Percentiles rank a stretch among this genome's conserved stretches.
These are phyloP conservation scores for Cubamyces sp. DNA, from an alignment of 768 basidiomycete genomes.

Conservation along the genomic window DNA sequence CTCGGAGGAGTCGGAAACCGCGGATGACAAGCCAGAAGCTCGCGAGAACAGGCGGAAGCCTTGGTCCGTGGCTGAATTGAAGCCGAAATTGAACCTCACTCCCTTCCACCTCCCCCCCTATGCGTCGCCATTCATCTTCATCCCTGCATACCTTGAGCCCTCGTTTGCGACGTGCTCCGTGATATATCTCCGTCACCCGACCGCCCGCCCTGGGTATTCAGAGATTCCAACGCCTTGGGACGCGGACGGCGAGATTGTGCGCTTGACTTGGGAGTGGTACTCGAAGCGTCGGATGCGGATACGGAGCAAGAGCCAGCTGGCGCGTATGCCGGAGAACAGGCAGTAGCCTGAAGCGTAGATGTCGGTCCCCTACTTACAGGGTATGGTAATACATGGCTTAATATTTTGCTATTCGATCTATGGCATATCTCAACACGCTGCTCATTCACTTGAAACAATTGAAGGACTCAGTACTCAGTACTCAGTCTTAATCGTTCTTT, in stretches of 20 bases:
- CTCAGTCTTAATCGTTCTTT: no score
- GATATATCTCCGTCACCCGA: constrained; percentile 94
- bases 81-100: constrained; percentile 43
- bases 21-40: background rate
- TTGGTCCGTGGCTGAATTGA: constrained; percentile 8
- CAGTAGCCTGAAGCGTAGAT: constrained; percentile 27
- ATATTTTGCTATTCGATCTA: constrained; percentile 14
- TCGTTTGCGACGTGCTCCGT: constrained; percentile 89
- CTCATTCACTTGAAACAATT: background rate
- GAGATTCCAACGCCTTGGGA: constrained; percentile 97
- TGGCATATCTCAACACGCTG: background rate
- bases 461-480: no score
- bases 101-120: constrained; percentile 87
- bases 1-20: constrained; percentile 3
- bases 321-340: constrained; percentile 71
- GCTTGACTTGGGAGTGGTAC: constrained; percentile 97
- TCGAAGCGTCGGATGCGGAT: constrained; percentile 68
- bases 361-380: constrained; percentile 4
- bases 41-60: constrained; percentile 14
- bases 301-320: constrained; percentile 63
- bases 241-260: constrained; percentile 91
- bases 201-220: constrained; percentile 92
- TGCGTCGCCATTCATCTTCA: constrained; percentile 90
- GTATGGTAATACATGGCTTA: constrained; percentile 25
- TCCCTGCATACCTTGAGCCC: constrained; percentile 88